These are phyloP conservation scores for Tolypocladium sp. DNA, from an alignment of 2,329 filamentous ascomycete species.

Conservation along the genomic window DNA sequence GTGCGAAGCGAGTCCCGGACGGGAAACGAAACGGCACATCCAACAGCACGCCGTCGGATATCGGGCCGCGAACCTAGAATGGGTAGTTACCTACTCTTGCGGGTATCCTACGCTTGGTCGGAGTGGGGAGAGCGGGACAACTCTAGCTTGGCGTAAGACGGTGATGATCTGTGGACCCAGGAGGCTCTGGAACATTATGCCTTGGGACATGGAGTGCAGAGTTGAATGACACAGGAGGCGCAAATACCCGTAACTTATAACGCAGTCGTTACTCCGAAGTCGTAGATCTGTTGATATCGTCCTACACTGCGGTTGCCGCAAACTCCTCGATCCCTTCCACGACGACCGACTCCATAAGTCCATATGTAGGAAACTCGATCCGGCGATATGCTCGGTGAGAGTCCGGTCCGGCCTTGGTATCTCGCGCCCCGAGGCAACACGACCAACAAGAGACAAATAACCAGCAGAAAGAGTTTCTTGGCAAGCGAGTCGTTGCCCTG, in stretches of 20 bases:
- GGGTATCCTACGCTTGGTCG: not conserved
- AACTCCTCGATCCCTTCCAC: not conserved
- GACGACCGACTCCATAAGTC: fast-evolving
- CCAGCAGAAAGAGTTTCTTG: not conserved
- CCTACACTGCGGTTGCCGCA: not conserved
- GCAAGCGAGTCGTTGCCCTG: not conserved
- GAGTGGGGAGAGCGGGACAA: not conserved
- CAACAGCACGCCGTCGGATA: not conserved
- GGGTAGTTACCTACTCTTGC: not conserved
- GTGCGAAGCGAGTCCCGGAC: not conserved
- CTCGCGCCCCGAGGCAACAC: not conserved
- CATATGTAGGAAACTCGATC: not conserved
- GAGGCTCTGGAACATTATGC: not conserved
- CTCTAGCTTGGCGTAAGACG: not conserved
- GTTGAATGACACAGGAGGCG: not conserved
- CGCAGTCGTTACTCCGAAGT: not conserved
- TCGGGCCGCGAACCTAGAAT: not conserved
- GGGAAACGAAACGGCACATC: not conserved
- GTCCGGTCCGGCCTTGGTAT: not conserved
- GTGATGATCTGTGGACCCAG: not conserved
- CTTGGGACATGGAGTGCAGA: not conserved
- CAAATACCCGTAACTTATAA: not conserved
- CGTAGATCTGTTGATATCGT: not conserved
- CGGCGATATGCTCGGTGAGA: not conserved
- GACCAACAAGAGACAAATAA: not conserved